Conservation (phyloP, 768 basidiomycete genomes). For the Russula dissimulans region DNA sequence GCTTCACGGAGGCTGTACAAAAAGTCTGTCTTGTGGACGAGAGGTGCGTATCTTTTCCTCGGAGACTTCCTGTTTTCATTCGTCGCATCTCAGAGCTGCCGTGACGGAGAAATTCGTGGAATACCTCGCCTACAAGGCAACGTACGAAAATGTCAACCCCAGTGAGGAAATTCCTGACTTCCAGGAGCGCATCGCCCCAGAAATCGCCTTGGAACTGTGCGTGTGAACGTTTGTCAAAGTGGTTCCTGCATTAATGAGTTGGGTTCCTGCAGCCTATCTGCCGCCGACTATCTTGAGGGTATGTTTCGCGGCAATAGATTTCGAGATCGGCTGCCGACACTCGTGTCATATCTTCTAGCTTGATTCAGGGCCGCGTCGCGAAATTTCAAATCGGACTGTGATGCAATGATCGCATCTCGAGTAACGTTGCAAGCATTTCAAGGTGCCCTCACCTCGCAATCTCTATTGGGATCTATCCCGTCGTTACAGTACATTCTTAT, state of each 20-base stretch:
- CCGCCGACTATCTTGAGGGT: slow-evolving; percentile 64
- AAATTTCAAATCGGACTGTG: not conserved
- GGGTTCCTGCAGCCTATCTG: slow-evolving; percentile 35
- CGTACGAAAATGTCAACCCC: slow-evolving; percentile 59
- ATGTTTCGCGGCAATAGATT: slow-evolving; percentile 4
- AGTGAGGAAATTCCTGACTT: slow-evolving; percentile 85
- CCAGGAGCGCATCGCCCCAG: slow-evolving; percentile 72
- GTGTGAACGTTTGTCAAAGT: slow-evolving; percentile 26
- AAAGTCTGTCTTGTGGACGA: slow-evolving; percentile 63
- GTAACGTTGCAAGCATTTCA: not conserved
- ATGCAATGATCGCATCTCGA: not conserved
- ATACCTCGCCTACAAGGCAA: slow-evolving; percentile 77
- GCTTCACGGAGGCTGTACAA: slow-evolving; percentile 65
- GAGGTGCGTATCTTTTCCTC: slow-evolving; percentile 36
- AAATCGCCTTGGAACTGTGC: slow-evolving; percentile 83
- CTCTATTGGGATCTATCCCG: not conserved
- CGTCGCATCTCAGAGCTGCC: slow-evolving; percentile 32
- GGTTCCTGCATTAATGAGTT: not conserved
- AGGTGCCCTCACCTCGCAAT: not conserved
- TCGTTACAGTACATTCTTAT: not conserved
- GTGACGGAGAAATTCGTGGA: slow-evolving; percentile 85
- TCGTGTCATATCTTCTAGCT: not conserved
- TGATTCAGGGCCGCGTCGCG: not conserved
- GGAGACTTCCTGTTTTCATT: not conserved
- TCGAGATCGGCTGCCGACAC: not conserved